Base-by-base conservation (phyloP, 2,329 filamentous ascomycete genomes). In the Botryotinia calthae region DNA sequence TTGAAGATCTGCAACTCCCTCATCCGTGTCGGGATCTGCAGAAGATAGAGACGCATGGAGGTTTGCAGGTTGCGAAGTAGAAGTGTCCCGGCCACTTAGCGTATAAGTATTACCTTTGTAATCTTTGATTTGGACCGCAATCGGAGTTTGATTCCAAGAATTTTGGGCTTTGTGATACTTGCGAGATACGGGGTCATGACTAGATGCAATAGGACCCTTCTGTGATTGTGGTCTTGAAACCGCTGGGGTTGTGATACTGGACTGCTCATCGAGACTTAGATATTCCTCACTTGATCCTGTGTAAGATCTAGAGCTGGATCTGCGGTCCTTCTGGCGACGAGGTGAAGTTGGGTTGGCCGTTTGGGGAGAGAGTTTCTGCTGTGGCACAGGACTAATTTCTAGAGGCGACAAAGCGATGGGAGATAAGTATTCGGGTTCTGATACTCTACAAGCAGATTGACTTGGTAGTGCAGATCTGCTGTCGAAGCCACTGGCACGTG, bases 241-340 rank as follows among this genome's bases (percentile, higher is more conserved):
- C 37, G 73, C 75, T 46, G 78, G 78, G 16, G 78, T 79, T 18
- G 79, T 79, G 31, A 77, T 73, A 65, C 76, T 79, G 10, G 79
- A 79, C 46, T 73, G 75, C 46, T 77, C 77, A 67, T 78, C 76
- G 4, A 76, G 72, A 28, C 73, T 76, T 8, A 77, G 76, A 59
- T 78, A 78, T n/a, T 78, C 78, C 48, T 79, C 78, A 56, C 78
- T 79, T 34, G 78, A 79, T 69, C 76, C 76, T 34, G 74, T 76
- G 22, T 73, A 73, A 59, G 76, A 77, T 28, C 75, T 74, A 34
- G 75, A 75, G 68, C 64, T 69, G 10, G 66, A 66, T 72, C 71
- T 69, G 63, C 34, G 61, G 20, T 71, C 40, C n/a, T 58, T 51
- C 56, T 67, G 56, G 44, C 46, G 58, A n/a, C 40, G 40, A 64